These are phyloP conservation scores for Yarrowia yakushimensis DNA, from an alignment of 805 yeast species.

Conservation along the genomic window DNA sequence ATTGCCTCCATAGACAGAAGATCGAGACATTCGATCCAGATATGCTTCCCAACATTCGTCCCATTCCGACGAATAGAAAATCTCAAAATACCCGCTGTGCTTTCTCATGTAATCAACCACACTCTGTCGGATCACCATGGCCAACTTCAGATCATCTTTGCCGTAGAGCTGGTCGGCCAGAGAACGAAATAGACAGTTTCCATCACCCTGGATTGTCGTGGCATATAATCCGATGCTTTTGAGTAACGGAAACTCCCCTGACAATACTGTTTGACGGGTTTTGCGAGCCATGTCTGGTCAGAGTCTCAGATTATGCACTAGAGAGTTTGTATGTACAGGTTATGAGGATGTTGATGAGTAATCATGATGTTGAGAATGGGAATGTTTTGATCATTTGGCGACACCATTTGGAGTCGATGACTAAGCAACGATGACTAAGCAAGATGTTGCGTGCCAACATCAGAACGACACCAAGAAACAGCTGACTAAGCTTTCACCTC, in stretches of 20 bases:
- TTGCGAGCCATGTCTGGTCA: not conserved
- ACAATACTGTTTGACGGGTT: slow-evolving; percentile 17
- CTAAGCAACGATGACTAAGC: too few species aligned
- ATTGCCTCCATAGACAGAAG: slow-evolving; percentile 44
- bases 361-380: too few species aligned
- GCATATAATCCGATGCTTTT: slow-evolving; percentile 39
- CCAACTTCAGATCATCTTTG: slow-evolving; percentile 35
- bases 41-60: slow-evolving; percentile 40
- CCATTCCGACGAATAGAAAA: slow-evolving; percentile 35
- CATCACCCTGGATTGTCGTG: slow-evolving; percentile 41
- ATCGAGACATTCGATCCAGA: slow-evolving; percentile 38
- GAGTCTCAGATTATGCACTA: not conserved
- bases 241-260: slow-evolving; percentile 40
- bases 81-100: slow-evolving; percentile 36
- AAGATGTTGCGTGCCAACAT: too few species aligned
- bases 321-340: not conserved
- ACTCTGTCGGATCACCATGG: slow-evolving; percentile 33
- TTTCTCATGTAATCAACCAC: slow-evolving; percentile 38
- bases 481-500: too few species aligned
- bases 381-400: too few species aligned
- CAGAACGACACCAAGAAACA: too few species aligned
- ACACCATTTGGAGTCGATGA: too few species aligned
- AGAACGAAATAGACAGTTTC: slow-evolving; percentile 45
- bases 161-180: slow-evolving; percentile 43
- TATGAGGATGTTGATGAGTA: too few species aligned